Evolutionary conservation across 1,284 basidiomycete genomes (phyloP).

Genomic region (Fomitopsis betulina): DNA sequence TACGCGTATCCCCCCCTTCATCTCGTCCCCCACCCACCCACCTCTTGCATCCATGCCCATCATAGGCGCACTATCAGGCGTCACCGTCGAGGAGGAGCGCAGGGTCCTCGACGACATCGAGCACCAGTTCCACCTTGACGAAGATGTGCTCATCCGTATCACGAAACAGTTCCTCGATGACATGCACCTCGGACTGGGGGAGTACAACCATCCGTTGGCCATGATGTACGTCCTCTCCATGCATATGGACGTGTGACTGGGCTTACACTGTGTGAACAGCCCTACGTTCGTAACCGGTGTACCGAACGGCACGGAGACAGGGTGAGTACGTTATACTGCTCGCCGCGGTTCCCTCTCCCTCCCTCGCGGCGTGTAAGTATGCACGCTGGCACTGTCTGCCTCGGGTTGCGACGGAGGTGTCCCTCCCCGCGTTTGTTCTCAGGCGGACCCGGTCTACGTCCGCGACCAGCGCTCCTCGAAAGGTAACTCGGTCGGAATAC

Average conservation of each 20-base stretch:
- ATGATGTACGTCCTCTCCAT: slow-evolving; percentile 65
- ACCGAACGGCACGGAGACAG: slow-evolving; percentile 87
- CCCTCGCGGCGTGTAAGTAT: not conserved
- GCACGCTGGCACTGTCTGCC: not conserved
- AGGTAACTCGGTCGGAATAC: slow-evolving; percentile 10
- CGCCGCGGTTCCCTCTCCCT: not conserved
- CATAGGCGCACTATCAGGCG: slow-evolving; percentile 17
- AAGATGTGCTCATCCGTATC: slow-evolving; percentile 61
- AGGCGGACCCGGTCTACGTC: slow-evolving; percentile 13
- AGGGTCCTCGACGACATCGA: slow-evolving; percentile 47
- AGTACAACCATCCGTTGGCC: slow-evolving; percentile 78
- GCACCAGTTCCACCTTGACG: slow-evolving; percentile 63
- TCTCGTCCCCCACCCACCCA: slow-evolving; percentile 1
- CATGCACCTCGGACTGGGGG: slow-evolving; percentile 63
- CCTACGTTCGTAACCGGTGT: slow-evolving; percentile 90
- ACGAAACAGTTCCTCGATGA: slow-evolving; percentile 79
- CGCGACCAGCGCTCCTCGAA: slow-evolving; percentile 15
- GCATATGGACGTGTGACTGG: slow-evolving; percentile 10
- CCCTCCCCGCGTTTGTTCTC: slow-evolving; percentile 7
- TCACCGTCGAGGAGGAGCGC: slow-evolving; percentile 14
- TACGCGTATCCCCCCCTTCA: slow-evolving; percentile 6
- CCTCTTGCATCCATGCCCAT: slow-evolving; percentile 18
- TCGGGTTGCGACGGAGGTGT: not conserved
- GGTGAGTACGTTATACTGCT: slow-evolving; percentile 48
- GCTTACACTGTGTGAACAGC: slow-evolving; percentile 33